phyloP scores from a whole-genome alignment of 1,139 yeast genomes.

The Yamadazyma kanchanaburiensis region DNA sequence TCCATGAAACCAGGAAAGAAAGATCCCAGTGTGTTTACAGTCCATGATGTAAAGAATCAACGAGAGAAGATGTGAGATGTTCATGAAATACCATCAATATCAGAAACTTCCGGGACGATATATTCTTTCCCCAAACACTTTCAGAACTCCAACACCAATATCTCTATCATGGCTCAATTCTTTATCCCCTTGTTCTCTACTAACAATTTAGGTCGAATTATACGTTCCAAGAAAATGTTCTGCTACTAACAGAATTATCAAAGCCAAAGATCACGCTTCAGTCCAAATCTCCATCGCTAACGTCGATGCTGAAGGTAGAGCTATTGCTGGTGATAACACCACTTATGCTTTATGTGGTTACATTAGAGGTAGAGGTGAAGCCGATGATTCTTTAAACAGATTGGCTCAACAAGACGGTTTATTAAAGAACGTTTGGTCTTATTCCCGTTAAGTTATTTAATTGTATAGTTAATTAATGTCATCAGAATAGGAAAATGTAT shows the following conservation, averaged over 20 bases:
- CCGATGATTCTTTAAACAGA: constrained; percentile 99
- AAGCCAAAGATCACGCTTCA: constrained; percentile 99
- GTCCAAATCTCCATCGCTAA: constrained; percentile 69
- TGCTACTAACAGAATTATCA: constrained; percentile 99
- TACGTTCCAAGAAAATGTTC: constrained; percentile 99
- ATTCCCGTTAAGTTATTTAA: constrained; percentile 79
- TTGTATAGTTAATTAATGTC: constrained; percentile 24
- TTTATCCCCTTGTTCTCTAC: too few species aligned
- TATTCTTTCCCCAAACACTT: too few species aligned
- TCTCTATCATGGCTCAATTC: neutral
- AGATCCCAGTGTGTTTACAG: too few species aligned
- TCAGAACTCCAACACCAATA: neutral
- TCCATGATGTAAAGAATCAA: too few species aligned
- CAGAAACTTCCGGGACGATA: too few species aligned
- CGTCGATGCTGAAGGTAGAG: constrained; percentile 91
- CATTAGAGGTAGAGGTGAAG: constrained; percentile 79
- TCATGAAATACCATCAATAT: too few species aligned
- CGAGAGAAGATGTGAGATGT: too few species aligned
- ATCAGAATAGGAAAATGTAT: too few species aligned
- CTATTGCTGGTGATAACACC: constrained; percentile 86
- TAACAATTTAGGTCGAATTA: constrained; percentile 82
- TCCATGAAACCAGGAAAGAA: too few species aligned
- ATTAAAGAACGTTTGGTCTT: constrained; percentile 97
- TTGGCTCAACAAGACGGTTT: constrained; percentile 99
- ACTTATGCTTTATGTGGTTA: constrained; percentile 97